Conservation (phyloP, 2,329 filamentous ascomycete species). For the Aspergillus luchuensis region DNA sequence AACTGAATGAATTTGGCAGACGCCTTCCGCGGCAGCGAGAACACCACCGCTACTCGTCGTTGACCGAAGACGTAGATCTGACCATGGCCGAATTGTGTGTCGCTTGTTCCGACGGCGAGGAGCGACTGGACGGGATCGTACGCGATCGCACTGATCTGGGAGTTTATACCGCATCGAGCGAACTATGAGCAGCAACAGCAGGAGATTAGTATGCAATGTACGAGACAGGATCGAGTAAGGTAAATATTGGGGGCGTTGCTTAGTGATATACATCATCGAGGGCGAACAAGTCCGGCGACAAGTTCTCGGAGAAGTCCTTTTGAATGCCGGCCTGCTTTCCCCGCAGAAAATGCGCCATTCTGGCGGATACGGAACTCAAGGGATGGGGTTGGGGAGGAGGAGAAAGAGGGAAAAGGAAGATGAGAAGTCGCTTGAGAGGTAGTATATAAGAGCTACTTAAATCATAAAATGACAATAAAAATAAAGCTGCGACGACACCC, state of each 20-base stretch:
- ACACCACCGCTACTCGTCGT: conserved; percentile 73
- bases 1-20: conserved; percentile 81
- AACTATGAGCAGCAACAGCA: conserved; percentile 46
- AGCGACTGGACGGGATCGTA: conserved; percentile 95
- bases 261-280: conserved; percentile 70
- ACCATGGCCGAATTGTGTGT: conserved; percentile 81
- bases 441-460: neutral
- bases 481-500: conserved; percentile 19
- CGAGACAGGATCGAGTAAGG: neutral
- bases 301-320: conserved; percentile 81
- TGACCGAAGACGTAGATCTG: conserved; percentile 89
- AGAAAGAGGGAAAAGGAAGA: neutral
- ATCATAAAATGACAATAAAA: too few relatives aligned
- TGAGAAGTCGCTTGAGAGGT: conserved; percentile 23
- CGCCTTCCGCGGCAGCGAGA: conserved; percentile 69
- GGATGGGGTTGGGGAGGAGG: conserved; percentile 11
- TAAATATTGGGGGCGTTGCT: neutral
- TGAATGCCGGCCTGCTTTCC: conserved; percentile 93
- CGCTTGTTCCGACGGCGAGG: conserved; percentile 85
- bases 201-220: neutral
- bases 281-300: conserved; percentile 75
- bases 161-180: conserved; percentile 78
- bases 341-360: conserved; percentile 84
- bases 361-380: conserved; percentile 11
- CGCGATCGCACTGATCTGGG: conserved; percentile 72